A percentile compares a stretch with the other conserved stretches of the same genome.
These are phyloP conservation scores for Termitomyces sp. DNA, from an alignment of 768 basidiomycete species.

Conservation along the genomic window DNA sequence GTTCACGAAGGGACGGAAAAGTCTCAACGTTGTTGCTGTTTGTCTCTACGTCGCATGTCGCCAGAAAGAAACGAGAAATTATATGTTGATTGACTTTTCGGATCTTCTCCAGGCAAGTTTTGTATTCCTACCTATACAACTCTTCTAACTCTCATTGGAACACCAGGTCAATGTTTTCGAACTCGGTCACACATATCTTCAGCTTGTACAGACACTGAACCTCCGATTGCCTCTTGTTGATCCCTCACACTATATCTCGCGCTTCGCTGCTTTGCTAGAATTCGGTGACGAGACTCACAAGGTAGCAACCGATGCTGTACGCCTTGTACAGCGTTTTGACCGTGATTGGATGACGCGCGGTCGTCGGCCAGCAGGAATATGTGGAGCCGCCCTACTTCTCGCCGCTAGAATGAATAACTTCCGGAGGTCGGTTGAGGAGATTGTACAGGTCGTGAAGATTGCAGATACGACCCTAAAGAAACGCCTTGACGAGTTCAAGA, in stretches of 20 bases:
- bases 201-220: conserved; percentile 84
- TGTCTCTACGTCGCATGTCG: conserved; percentile 94
- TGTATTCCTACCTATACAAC: neutral
- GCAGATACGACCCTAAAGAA: conserved; percentile 94
- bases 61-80: conserved; percentile 83
- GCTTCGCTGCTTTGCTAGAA: conserved; percentile 91
- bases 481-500: conserved; percentile 90
- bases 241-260: conserved; percentile 93
- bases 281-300: conserved; percentile 92
- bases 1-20: conserved; percentile 90
- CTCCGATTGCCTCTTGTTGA: conserved; percentile 86
- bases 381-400: conserved; percentile 90
- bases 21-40: conserved; percentile 90
- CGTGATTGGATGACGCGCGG: conserved; percentile 98
- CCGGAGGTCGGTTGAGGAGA: conserved; percentile 85
- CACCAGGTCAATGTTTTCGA: conserved; percentile 93
- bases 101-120: conserved; percentile 76
- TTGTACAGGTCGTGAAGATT: conserved; percentile 98
- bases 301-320: conserved; percentile 89
- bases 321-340: conserved; percentile 89
- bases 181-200: conserved; percentile 92
- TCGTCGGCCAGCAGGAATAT: conserved; percentile 93
- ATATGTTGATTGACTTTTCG: conserved; percentile 99
- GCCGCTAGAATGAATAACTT: conserved; percentile 99
- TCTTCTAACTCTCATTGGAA: neutral